phyloP scores from a whole-genome alignment of 805 yeast genomes.

The Candida ficus region DNA sequence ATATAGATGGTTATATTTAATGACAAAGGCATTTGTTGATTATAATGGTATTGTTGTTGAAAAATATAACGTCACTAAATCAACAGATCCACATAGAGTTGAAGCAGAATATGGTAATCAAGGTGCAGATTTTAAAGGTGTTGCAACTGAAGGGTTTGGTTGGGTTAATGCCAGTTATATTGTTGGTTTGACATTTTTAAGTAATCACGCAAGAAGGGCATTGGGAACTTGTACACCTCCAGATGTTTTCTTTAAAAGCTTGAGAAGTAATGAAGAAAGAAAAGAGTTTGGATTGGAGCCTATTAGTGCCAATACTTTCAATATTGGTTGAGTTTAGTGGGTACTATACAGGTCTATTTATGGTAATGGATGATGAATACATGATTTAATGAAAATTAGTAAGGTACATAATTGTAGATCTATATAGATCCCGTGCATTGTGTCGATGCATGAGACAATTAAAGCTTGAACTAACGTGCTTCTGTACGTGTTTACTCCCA shows the following conservation, averaged over 20 bases:
- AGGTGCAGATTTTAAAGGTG: conserved; percentile 89
- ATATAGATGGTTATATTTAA: conserved; percentile 84
- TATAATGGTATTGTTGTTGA: conserved; percentile 94
- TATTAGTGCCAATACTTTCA: conserved; percentile 7
- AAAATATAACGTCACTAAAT: conserved; percentile 84
- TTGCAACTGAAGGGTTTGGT: conserved; percentile 94
- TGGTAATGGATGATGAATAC: no score
- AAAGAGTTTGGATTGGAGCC: conserved; percentile 17
- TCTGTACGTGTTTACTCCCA: no score
- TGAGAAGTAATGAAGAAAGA: conserved; percentile 20
- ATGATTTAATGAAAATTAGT: no score
- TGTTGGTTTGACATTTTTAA: conserved; percentile 64
- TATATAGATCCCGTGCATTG: no score
- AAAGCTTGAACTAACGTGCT: no score
- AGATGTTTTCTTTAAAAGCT: conserved; percentile 21
- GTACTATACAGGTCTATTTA: no score
- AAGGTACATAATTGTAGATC: no score
- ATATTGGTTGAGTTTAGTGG: neutral
- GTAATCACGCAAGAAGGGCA: conserved; percentile 64
- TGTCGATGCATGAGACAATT: no score
- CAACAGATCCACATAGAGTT: conserved; percentile 82
- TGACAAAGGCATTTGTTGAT: conserved; percentile 87
- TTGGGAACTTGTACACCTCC: conserved; percentile 53
- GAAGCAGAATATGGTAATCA: conserved; percentile 97
- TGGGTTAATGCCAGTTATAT: conserved; percentile 93